Evolutionary conservation across 2,329 filamentous ascomycete species (phyloP).

Genomic region (Arthrobotrys pseudoclavata): DNA sequence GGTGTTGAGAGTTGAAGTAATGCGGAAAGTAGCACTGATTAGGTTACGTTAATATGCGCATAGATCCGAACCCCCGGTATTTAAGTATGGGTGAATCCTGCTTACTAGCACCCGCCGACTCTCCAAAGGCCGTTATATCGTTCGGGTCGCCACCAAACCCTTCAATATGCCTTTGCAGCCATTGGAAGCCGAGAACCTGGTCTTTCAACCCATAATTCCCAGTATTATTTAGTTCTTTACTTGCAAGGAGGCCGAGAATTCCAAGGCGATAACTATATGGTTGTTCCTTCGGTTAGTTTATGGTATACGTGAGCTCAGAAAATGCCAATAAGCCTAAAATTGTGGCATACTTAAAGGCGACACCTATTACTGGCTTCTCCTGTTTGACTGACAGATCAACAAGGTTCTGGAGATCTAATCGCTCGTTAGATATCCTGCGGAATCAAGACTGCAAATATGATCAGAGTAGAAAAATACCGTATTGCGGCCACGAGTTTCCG

Average conservation of each 20-base stretch:
- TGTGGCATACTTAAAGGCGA: constrained; percentile 44
- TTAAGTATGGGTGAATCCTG: background rate
- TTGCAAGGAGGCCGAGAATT: constrained; percentile 37
- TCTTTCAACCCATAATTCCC: constrained; percentile 71
- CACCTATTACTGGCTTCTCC: constrained; percentile 33
- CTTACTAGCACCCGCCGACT: constrained; percentile 54
- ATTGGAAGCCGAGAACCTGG: constrained; percentile 70
- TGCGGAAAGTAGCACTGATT: constrained; percentile 44
- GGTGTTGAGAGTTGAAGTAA: constrained; percentile 40
- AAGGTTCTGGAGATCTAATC: constrained; percentile 41
- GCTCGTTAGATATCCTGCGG: background rate
- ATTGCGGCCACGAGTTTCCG: constrained; percentile 55
- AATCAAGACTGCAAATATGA: background rate
- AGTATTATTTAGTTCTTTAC: constrained; percentile 66
- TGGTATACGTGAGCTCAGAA: background rate
- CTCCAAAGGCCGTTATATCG: constrained; percentile 46
- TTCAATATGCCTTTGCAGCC: constrained; percentile 65
- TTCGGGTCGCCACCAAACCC: constrained; percentile 40
- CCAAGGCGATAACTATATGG: constrained; percentile 60
- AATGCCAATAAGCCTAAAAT: background rate
- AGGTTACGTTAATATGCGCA: background rate
- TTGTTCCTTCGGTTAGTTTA: background rate
- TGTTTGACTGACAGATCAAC: constrained; percentile 30
- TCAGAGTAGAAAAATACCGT: constrained; percentile 13
- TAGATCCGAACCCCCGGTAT: background rate